Conservation (phyloP, 257 asterid species). For the Petunia axillaris region DNA sequence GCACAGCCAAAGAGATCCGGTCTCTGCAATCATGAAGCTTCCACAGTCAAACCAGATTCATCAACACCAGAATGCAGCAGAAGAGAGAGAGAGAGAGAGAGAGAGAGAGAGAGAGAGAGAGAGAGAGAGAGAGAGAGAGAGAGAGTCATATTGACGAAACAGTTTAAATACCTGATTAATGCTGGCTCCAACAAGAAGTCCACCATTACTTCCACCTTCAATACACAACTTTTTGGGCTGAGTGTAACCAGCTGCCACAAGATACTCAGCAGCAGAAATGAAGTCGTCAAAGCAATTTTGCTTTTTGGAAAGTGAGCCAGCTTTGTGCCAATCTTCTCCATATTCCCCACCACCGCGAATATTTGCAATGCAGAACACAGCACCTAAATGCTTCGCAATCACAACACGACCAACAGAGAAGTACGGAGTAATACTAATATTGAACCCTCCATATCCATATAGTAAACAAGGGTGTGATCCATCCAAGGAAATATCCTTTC, state of each 20-base stretch:
- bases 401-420: constrained; percentile 64
- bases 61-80: constrained; percentile 6
- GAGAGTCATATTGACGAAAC: constrained; percentile 10
- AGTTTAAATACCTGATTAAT: constrained; percentile 71
- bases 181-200: constrained; percentile 93
- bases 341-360: constrained; percentile 99
- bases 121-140: background rate
- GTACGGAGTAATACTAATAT: constrained; percentile 72
- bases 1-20: constrained; percentile 99
- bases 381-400: constrained; percentile 70
- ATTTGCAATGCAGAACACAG: constrained; percentile 79
- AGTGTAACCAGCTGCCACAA: constrained; percentile 83
- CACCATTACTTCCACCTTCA: constrained; percentile 99
- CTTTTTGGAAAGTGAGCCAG: constrained; percentile 84
- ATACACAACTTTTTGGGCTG: constrained; percentile 80
- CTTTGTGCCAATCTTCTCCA: constrained; percentile 99
- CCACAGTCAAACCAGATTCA: constrained; percentile 7
- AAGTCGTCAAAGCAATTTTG: constrained; percentile 96
- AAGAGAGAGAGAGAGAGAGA: background rate
- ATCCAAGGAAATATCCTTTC: constrained; percentile 76
- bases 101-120: no score
- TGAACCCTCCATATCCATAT: constrained; percentile 91
- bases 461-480: constrained; percentile 92
- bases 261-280: constrained; percentile 83
- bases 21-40: constrained; percentile 60